Conservation (phyloP, 352 stramenopile genomes). For the Phytophthora citricola region DNA sequence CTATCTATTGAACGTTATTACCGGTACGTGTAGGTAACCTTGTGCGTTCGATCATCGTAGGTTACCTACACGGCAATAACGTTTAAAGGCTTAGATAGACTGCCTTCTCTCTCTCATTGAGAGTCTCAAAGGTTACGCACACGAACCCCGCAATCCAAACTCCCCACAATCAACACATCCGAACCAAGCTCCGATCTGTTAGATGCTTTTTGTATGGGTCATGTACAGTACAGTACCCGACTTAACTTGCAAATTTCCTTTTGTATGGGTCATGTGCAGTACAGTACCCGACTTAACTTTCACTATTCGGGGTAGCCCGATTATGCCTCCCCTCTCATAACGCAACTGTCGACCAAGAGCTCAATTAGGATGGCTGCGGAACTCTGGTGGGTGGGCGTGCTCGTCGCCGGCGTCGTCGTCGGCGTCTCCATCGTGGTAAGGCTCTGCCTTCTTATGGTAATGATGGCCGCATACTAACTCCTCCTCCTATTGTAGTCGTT, state of each 20-base stretch:
- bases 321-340: slow-evolving; percentile 8
- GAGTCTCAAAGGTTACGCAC: no score
- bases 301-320: slow-evolving; percentile 13
- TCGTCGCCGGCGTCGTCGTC: slow-evolving; percentile 50
- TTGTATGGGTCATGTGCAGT: no score
- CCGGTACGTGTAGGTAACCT: no score
- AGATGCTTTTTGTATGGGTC: not conserved
- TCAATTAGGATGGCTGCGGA: slow-evolving; percentile 37
- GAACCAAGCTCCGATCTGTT: slow-evolving; percentile 8
- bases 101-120: no score
- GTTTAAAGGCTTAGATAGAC: no score
- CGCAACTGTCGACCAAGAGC: slow-evolving; percentile 1
- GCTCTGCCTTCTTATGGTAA: not conserved
- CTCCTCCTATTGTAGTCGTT: slow-evolving; percentile 49
- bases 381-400: slow-evolving; percentile 57
- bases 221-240: no score
- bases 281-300: slow-evolving; percentile 1
- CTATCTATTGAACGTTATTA: no score
- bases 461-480: slow-evolving; percentile 4
- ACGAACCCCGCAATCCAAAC: not conserved
- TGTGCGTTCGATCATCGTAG: no score
- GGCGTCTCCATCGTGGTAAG: slow-evolving; percentile 63
- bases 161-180: slow-evolving; percentile 1
- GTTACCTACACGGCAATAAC: no score
- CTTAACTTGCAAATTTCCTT: slow-evolving; percentile 1